phyloP scores from a whole-genome alignment of 2,329 filamentous ascomycete genomes.

The Diaporthe humulicola region DNA sequence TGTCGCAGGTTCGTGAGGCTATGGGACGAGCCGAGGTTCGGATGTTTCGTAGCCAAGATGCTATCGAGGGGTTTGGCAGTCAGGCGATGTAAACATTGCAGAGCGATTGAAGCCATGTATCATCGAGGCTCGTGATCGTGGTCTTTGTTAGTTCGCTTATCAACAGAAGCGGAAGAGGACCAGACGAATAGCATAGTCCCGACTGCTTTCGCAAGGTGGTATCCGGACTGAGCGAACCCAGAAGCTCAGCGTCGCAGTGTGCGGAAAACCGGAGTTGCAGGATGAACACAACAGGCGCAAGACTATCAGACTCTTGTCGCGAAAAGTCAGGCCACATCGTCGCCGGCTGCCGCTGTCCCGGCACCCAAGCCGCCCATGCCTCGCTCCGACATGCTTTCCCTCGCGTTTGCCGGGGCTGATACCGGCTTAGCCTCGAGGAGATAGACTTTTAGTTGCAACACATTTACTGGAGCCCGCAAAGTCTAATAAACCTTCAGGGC shows the following conservation, averaged over 20 bases:
- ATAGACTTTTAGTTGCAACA: constrained; percentile 31
- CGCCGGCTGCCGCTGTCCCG: constrained; percentile 15
- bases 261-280: neutral
- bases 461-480: constrained; percentile 23
- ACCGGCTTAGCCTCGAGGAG: constrained; percentile 15
- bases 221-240: constrained; percentile 7
- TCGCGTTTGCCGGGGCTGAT: constrained; percentile 6
- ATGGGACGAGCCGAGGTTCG: neutral
- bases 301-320: constrained; percentile 15
- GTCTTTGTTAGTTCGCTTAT: neutral
- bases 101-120: neutral
- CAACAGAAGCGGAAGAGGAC: neutral
- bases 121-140: neutral
- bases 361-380: constrained; percentile 13
- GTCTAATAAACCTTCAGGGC: constrained; percentile 25
- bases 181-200: neutral
- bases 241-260: constrained; percentile 14
- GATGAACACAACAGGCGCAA: neutral
- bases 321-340: constrained; percentile 28
- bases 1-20: neutral
- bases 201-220: constrained; percentile 2
- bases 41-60: neutral
- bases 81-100: neutral
- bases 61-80: neutral
- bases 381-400: constrained; percentile 18